Base-by-base conservation (phyloP, 2,329 filamentous ascomycete species). In the Fusarium pininemorale region DNA sequence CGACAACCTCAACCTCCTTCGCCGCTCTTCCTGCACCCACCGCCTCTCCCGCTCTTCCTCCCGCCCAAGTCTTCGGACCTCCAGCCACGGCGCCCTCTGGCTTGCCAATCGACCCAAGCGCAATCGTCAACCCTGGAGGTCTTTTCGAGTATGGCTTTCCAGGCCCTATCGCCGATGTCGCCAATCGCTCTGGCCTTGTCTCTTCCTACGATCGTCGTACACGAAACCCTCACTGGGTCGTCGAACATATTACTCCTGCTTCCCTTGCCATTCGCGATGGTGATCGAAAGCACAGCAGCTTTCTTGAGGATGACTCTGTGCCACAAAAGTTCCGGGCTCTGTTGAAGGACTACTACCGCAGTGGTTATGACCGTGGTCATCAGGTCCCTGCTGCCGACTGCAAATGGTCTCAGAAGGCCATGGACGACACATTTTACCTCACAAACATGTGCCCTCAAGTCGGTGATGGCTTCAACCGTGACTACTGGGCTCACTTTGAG, bases 401-500 rank as follows among this genome's bases (percentile, higher is more conserved):
- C 64, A 97, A 97, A 85, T 99, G 96, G 95, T 94, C 91, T 72
- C 96, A 99, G 84, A 83, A 89, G 41, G 95, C 96, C 73, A 98
- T 99, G 94, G 91, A 99, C 84, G 94, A 94, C 66, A 99, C 96
- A 6, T 99, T 99, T 81, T 92, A 90, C 80, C 89, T 99, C 63
- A 92, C 89, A 81, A 99, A 99, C 85, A 99, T 99, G 95, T 98
- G 95, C 81, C 96, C 96, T 38, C 96, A 99, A 85, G 96, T 99
- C 37, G 96, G 96, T 75, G 94, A 98, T 81, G 96, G 96, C 67
- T 99, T 99, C 88, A 99, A 99, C 85, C 90, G 96, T 58, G 96
- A 99, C 85, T 99, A 99, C 89, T 99, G 96, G 96, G 93, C 96
- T 42, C 96, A 99, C 83, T 95, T 99, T 76, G 96, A 99, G 85